Evolutionary conservation across 192 early-diverging fungal species (phyloP), one percentile per base, ranked within the genome.

Genomic region (Backusella morwellensis): DNA sequence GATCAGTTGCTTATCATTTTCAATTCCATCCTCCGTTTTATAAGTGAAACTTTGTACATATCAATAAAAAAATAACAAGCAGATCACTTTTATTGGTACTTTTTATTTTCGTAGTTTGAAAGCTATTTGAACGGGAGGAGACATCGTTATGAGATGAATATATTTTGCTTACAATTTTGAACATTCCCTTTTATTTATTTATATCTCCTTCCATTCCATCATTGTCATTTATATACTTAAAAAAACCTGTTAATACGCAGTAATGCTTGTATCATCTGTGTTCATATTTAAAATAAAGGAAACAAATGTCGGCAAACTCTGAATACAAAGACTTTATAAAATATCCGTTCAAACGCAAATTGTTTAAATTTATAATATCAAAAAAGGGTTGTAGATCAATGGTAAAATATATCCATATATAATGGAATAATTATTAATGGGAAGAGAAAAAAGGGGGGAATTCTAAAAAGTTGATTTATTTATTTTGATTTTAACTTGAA

Each of bases 401-500:
- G 11, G 56, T 63, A 29, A 63, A 29, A 12, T 2, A 63, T 11
- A 63, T 12, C 3, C 4, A 59, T 9, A 59, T 3, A 29, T 14
- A 59, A 26, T 50, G 6, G 3, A 59, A 29, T 59, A 59, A 23
- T 29, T 17, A 44, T 17, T 17, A 44, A 44, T 14, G 29, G 14
- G 21, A 63, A 63, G 11, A 7, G 23, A 8, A 59, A 59, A 56
- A 56, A 56, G 56, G 8, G 56, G 23, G 56, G 23, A 29, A 63
- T 63, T 50, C 47, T 29, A 40, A 63, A 4, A 63, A 63, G 23
- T 29, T 63, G 56, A 12, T 63, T 63, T 63, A 63, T 63, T 63
- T 63, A 63, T 63, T 63, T 63, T 29, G 56, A 63, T 63, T 63
- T 63, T 14, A 63, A 63, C 56, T 63, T 63, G 56, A 23, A 63